Evolutionary conservation across 2,329 filamentous ascomycete species (phyloP), one percentile per base, ranked within the genome.

Genomic region (Aspergillus spinulosporus): DNA sequence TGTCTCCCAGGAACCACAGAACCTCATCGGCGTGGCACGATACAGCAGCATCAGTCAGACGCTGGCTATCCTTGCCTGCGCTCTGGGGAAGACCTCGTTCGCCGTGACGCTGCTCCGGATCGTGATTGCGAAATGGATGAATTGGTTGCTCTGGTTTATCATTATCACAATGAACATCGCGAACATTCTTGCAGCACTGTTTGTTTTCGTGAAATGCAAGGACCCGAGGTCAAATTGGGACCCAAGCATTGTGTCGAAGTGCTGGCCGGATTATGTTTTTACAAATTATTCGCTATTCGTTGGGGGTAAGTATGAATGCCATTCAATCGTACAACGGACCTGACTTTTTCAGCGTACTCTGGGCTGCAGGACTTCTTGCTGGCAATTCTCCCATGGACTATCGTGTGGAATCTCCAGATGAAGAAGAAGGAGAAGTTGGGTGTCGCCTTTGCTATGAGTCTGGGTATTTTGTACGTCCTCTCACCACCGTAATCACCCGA

Each of bases 41-140:
- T 47, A 49, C 31, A 54, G 52, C 37, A 54, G 52, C 29, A 54
- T 54, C 45, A 37, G 52, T 12, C 52, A 54, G 39, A 21, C 14
- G 12, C 29, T 54, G 21, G 45, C 52, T 6, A 64, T 65, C 47
- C 57, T 67, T 12, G 58, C 59, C 6, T 67, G 64, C 32, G 58
- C 62, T n/a, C 44, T 60, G 3, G 65, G 64, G 43, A 66, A 66
- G 57, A 67, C 65, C 0, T 64, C 65, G 2, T 66, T 67, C 42
- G 64, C 65, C 3, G 56, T 67, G 44, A 66, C 63, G 2, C 58
- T 67, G 3, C 37, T 66, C 49, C 65, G 65, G 2, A 66, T 66
- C 32, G 60, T 66, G 15, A 58, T 60, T 1, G 31, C 50, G 3
- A 57, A 56, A 2, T 64, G 61, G 63, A 60, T 64, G 58, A 64